Conservation (phyloP, 73 alveolate species). For the Uronychia binucleata region DNA sequence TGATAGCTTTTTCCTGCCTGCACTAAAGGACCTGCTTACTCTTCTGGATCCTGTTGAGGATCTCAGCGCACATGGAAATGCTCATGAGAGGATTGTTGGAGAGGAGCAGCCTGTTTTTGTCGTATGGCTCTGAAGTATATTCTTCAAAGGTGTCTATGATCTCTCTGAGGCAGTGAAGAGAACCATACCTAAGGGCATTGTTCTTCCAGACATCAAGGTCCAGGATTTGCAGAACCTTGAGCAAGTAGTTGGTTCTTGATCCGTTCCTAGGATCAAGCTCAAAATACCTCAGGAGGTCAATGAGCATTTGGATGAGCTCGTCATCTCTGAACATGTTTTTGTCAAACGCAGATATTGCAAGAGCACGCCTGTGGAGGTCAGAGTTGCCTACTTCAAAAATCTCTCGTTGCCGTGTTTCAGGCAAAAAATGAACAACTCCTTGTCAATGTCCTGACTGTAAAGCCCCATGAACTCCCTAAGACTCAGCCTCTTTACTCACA, state of each 20-base stretch:
- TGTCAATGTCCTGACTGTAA: constrained; percentile 38
- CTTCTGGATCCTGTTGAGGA: constrained; percentile 18
- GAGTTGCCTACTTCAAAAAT: constrained; percentile 17
- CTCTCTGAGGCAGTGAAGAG: constrained; percentile 33
- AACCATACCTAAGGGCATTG: background rate
- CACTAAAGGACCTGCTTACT: background rate
- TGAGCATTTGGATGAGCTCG: constrained; percentile 27
- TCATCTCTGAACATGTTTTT: constrained; percentile 59
- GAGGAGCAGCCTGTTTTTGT: constrained; percentile 57
- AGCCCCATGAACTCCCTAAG: constrained; percentile 37
- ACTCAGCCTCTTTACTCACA: background rate
- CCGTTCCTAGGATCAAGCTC: too few species aligned
- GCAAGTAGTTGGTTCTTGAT: constrained; percentile 33
- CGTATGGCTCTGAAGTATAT: constrained; percentile 33
- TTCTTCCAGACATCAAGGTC: constrained; percentile 63
- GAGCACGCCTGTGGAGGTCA: constrained; percentile 2
- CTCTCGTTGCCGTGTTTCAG: constrained; percentile 39
- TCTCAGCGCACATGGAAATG: constrained; percentile 57
- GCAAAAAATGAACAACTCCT: constrained; percentile 52
- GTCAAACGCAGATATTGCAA: constrained; percentile 48
- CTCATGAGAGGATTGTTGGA: constrained; percentile 64
- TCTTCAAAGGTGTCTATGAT: constrained; percentile 44
- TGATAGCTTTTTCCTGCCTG: constrained; percentile 42
- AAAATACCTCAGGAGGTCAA: constrained; percentile 38
- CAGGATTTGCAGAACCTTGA: constrained; percentile 36